Percentiles rank a stretch among this genome's conserved stretches.
Evolutionary conservation across 139 green algal genomes (phyloP).

Genomic region (Chlamydomonas sp.): DNA sequence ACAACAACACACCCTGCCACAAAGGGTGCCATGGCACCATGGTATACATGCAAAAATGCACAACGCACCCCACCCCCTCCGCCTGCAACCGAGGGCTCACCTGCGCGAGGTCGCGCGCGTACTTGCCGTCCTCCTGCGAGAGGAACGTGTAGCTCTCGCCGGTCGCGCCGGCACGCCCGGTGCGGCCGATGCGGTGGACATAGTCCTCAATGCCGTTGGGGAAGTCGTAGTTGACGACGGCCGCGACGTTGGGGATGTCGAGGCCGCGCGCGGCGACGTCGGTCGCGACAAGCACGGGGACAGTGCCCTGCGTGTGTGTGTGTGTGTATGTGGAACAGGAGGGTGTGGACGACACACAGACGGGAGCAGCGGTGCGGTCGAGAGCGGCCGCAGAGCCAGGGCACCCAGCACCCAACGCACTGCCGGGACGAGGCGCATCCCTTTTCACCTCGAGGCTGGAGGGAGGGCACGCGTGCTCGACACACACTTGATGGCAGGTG

Average conservation of each 20-base stretch:
- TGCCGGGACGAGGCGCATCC: no score
- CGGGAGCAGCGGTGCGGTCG: no score
- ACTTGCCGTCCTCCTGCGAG: conserved; percentile 55
- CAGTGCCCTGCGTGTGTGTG: conserved; percentile 68
- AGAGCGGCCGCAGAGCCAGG: no score
- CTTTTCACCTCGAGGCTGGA: no score
- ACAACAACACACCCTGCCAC: no score
- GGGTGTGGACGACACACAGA: no score
- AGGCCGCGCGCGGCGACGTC: conserved; percentile 95
- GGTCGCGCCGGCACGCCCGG: conserved; percentile 71
- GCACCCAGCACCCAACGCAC: no score
- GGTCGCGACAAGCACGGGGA: conserved; percentile 83
- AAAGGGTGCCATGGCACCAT: no score
- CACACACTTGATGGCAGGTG: neutral
- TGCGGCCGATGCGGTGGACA: conserved; percentile 83
- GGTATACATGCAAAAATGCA: no score
- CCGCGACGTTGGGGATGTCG: conserved; percentile 74
- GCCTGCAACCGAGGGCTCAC: conserved; percentile 18
- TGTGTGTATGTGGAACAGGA: no score
- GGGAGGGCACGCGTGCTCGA: no score
- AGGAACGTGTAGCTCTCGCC: conserved; percentile 77
- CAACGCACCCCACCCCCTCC: no score
- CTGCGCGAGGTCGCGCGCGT: conserved; percentile 57
- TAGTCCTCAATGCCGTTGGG: conserved; percentile 78
- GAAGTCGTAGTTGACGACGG: conserved; percentile 86